Evolutionary conservation across 2,329 filamentous ascomycete genomes (phyloP).

Genomic region (Beauveria pseudobassiana): DNA sequence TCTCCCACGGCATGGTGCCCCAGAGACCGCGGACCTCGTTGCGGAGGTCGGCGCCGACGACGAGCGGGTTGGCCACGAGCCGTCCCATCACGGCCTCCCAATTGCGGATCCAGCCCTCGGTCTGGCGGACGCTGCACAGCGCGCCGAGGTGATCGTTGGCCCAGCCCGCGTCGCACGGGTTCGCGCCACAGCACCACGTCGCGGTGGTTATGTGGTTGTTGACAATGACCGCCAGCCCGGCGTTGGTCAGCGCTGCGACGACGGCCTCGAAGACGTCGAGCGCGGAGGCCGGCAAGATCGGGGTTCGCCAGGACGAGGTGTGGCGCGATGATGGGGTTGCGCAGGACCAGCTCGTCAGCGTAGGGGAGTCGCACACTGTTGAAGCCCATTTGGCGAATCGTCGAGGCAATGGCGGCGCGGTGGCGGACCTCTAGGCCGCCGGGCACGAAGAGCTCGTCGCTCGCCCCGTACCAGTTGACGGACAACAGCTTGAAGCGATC

Average conservation of each 20-base stretch:
- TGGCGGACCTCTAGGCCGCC: constrained; percentile 58
- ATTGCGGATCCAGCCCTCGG: constrained; percentile 58
- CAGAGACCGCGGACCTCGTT: constrained; percentile 63
- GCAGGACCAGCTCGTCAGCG: constrained; percentile 58
- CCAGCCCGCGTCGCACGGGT: constrained; percentile 62
- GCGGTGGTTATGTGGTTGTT: constrained; percentile 66
- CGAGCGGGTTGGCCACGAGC: constrained; percentile 49
- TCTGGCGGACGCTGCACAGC: constrained; percentile 54
- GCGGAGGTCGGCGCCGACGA: constrained; percentile 59
- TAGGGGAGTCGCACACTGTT: constrained; percentile 65
- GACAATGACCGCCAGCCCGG: constrained; percentile 56
- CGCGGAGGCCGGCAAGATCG: constrained; percentile 45
- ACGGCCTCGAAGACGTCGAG: constrained; percentile 55
- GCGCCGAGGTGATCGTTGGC: constrained; percentile 55
- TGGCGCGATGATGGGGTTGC: constrained; percentile 48
- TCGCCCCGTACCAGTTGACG: constrained; percentile 66
- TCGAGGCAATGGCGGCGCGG: constrained; percentile 50
- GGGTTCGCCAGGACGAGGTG: constrained; percentile 47
- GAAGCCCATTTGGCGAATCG: constrained; percentile 56
- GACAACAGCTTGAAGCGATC: constrained; percentile 55
- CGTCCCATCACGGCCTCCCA: constrained; percentile 59
- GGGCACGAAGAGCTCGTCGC: constrained; percentile 57
- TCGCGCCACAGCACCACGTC: constrained; percentile 61
- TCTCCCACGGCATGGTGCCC: constrained; percentile 61
- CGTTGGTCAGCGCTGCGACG: constrained; percentile 51